A percentile compares a stretch with the other conserved stretches of the same genome.
Evolutionary conservation across 768 basidiomycete genomes (phyloP).

Genomic region (Termitomyces sp.): DNA sequence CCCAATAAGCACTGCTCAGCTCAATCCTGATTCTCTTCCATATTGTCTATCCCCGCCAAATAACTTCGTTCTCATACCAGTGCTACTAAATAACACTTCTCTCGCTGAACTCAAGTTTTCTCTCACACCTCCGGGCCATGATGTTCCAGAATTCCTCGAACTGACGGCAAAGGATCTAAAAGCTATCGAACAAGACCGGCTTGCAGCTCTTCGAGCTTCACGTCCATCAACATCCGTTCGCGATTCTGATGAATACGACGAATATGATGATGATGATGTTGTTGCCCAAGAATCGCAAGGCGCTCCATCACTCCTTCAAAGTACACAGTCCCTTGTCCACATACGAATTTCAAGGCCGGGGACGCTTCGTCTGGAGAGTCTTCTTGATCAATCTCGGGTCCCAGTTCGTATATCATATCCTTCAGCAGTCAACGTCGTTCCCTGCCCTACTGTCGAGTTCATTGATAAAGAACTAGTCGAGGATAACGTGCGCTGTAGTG

Average conservation of each 20-base stretch:
- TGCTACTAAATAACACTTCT: conserved; percentile 89
- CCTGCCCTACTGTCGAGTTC: conserved; percentile 79
- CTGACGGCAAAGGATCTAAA: conserved; percentile 61
- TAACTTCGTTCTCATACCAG: conserved; percentile 63
- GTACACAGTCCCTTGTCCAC: conserved; percentile 69
- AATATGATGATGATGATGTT: conserved; percentile 69
- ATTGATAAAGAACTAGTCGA: conserved; percentile 31
- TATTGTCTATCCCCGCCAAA: conserved; percentile 63
- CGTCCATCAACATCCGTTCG: conserved; percentile 28
- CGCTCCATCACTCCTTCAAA: conserved; percentile 49
- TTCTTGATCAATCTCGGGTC: conserved; percentile 62
- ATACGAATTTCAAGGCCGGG: conserved; percentile 73
- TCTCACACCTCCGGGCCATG: conserved; percentile 56
- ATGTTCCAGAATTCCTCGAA: conserved; percentile 46
- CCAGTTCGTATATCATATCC: conserved; percentile 68
- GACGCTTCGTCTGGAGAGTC: conserved; percentile 65
- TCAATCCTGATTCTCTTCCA: conserved; percentile 71
- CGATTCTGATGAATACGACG: conserved; percentile 51
- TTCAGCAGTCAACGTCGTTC: conserved; percentile 64
- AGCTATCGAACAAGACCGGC: conserved; percentile 54
- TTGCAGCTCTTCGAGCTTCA: conserved; percentile 42
- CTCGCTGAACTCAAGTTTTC: conserved; percentile 68
- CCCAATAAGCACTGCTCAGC: conserved; percentile 86
- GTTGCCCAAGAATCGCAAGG: conserved; percentile 23
- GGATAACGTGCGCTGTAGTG: conserved; percentile 59